These are phyloP conservation scores for Colletotrichum costaricense DNA, from an alignment of 2,329 filamentous ascomycete genomes.

Conservation along the genomic window DNA sequence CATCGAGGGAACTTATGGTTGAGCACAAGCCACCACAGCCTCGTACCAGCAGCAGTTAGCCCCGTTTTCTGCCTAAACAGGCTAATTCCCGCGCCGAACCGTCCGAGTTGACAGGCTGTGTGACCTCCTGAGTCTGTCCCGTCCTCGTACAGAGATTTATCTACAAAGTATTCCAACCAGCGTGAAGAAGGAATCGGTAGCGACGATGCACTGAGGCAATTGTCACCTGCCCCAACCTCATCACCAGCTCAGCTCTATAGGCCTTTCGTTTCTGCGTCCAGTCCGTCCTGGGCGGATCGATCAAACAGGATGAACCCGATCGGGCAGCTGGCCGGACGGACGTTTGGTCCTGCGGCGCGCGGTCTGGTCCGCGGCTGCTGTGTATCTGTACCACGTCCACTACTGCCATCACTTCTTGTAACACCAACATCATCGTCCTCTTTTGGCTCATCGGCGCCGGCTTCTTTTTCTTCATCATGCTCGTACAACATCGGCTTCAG, in stretches of 20 bases:
- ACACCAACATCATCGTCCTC: not conserved
- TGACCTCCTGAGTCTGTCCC: not conserved
- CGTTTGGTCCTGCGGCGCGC: slow-evolving; percentile 1
- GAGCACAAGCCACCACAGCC: slow-evolving; percentile 31
- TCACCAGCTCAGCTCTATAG: slow-evolving; percentile 6
- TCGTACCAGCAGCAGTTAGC: not conserved
- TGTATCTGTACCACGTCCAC: not conserved
- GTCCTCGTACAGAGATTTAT: slow-evolving; percentile 28
- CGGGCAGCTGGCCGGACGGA: slow-evolving; percentile 31
- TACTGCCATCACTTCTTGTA: not conserved
- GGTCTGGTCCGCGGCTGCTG: slow-evolving; percentile 12
- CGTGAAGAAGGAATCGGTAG: not conserved
- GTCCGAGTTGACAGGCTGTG: slow-evolving; percentile 5
- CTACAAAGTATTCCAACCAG: not conserved
- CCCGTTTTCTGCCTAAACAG: slow-evolving; percentile 27
- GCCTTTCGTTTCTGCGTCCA: not conserved
- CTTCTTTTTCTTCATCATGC: not conserved
- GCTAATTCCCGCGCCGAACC: slow-evolving; percentile 17
- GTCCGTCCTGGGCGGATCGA: not conserved
- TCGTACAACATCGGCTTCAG: slow-evolving; percentile 22
- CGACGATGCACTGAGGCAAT: not conserved
- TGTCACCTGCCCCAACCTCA: slow-evolving; percentile 18
- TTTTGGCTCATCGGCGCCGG: not conserved
- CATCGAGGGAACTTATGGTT: not conserved
- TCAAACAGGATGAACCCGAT: slow-evolving; percentile 29